phyloP scores from a whole-genome alignment of 78 protist species.

The Cavenderia fasciculata region DNA sequence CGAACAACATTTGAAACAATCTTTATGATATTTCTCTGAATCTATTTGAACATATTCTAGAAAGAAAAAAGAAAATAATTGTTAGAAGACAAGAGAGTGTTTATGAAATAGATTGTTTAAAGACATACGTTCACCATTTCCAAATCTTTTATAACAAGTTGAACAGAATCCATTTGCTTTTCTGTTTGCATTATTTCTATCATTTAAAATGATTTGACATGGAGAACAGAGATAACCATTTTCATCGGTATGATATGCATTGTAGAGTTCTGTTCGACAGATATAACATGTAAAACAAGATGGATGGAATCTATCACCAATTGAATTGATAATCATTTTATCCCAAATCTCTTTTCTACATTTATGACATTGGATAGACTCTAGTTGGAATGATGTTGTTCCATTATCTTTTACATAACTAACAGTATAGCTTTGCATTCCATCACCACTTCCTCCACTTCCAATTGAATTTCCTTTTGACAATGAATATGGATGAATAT shows the following conservation, averaged over 20 bases:
- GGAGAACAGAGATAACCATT: slow-evolving; percentile 17
- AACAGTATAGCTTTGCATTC: no score
- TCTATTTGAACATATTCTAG: slow-evolving; percentile 3
- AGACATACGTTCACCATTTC: slow-evolving; percentile 8
- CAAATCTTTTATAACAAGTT: slow-evolving; percentile 27
- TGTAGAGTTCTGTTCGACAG: not conserved
- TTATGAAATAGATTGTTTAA: no score
- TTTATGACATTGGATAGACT: no score
- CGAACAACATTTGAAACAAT: slow-evolving; percentile 28
- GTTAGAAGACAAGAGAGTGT: no score
- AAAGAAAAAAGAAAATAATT: no score
- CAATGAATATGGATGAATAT: no score
- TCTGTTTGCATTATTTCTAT: slow-evolving; percentile 3
- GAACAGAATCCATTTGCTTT: slow-evolving; percentile 22
- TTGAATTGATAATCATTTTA: not conserved
- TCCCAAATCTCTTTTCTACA: not conserved
- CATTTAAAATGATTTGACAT: slow-evolving; percentile 44
- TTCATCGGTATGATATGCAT: slow-evolving; percentile 29
- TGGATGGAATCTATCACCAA: not conserved
- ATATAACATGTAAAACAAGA: not conserved
- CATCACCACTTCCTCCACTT: no score
- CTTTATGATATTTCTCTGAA: slow-evolving; percentile 33
- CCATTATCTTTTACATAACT: no score
- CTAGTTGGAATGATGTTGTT: no score
- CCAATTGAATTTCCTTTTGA: no score